These are phyloP conservation scores for Aspergillus bertholletiae DNA, from an alignment of 495 filamentous ascomycete species.

Conservation along the genomic window DNA sequence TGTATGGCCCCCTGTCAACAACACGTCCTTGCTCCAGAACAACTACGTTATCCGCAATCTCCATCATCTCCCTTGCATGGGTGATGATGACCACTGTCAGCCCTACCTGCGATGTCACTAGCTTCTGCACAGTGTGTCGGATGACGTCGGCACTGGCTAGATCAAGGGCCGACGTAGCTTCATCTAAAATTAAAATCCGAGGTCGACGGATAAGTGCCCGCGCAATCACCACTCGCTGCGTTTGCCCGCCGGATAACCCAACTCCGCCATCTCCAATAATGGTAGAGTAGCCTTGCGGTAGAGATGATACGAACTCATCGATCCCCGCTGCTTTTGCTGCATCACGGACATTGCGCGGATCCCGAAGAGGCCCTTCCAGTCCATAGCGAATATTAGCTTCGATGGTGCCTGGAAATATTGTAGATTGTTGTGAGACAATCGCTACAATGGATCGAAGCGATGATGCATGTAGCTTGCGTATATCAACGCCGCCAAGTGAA, in stretches of 20 bases:
- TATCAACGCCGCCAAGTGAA: conserved; percentile 52
- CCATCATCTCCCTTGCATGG: conserved; percentile 80
- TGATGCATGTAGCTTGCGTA: conserved; percentile 53
- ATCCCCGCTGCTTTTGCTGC: conserved; percentile 72
- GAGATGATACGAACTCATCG: conserved; percentile 72
- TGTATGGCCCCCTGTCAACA: conserved; percentile 63
- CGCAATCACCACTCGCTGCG: conserved; percentile 78
- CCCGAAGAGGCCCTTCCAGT: conserved; percentile 41
- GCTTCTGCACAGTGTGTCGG: conserved; percentile 53
- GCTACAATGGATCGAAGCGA: conserved; percentile 66
- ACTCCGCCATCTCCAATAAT: conserved; percentile 73
- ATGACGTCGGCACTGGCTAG: conserved; percentile 63
- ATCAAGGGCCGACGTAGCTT: conserved; percentile 83
- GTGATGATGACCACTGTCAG: conserved; percentile 67
- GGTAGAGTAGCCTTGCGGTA: conserved; percentile 72
- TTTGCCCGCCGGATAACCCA: conserved; percentile 77
- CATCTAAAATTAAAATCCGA: conserved; percentile 75
- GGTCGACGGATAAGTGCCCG: conserved; percentile 71
- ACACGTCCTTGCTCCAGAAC: conserved; percentile 66
- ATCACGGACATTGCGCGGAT: conserved; percentile 37
- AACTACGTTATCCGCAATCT: conserved; percentile 64
- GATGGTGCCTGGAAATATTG: conserved; percentile 73
- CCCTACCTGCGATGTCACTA: conserved; percentile 31
- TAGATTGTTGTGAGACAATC: conserved; percentile 73
- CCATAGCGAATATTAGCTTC: conserved; percentile 81